Evolutionary conservation across 2,329 filamentous ascomycete genomes (phyloP).

Genomic region (Aspergillus chevalieri): DNA sequence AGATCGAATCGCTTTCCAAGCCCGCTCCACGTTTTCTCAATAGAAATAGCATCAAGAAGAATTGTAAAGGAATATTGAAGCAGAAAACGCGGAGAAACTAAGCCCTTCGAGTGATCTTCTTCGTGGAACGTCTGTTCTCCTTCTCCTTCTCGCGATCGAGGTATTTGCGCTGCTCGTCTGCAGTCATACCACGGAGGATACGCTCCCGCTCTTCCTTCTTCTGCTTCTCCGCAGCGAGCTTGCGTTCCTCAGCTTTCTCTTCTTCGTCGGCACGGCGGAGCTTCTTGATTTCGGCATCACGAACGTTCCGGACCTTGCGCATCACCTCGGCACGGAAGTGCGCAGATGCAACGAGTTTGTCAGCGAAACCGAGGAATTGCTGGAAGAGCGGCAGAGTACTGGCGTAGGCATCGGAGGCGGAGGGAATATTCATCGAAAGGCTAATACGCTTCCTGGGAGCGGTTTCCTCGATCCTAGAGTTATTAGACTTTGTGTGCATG

Average conservation of each 20-base stretch:
- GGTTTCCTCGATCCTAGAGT: constrained; percentile 70
- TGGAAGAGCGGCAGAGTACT: constrained; percentile 68
- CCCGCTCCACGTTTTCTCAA: constrained; percentile 3
- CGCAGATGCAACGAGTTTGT: constrained; percentile 66
- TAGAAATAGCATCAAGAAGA: background rate
- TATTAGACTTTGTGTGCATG: constrained; percentile 1
- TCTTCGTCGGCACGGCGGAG: constrained; percentile 74
- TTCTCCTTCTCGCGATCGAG: constrained; percentile 74
- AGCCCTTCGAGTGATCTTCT: constrained; percentile 55
- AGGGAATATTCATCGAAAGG: constrained; percentile 66
- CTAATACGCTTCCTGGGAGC: constrained; percentile 78
- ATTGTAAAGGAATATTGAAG: constrained; percentile 4
- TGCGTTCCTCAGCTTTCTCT: constrained; percentile 58
- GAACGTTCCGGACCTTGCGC: constrained; percentile 72
- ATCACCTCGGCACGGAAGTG: constrained; percentile 88
- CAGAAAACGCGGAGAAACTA: constrained; percentile 10
- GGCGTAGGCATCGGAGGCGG: constrained; percentile 55
- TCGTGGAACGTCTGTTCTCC: constrained; percentile 58
- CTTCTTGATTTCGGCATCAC: constrained; percentile 73
- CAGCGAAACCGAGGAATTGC: constrained; percentile 77
- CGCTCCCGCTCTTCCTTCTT: constrained; percentile 88
- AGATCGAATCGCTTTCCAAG: background rate
- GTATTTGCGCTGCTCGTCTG: constrained; percentile 80
- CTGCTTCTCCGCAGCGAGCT: constrained; percentile 49
- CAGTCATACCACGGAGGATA: constrained; percentile 67